A percentile compares a stretch with the other conserved stretches of the same genome.
Conservation (phyloP, 1,284 basidiomycete species). For the Mycena sp. region DNA sequence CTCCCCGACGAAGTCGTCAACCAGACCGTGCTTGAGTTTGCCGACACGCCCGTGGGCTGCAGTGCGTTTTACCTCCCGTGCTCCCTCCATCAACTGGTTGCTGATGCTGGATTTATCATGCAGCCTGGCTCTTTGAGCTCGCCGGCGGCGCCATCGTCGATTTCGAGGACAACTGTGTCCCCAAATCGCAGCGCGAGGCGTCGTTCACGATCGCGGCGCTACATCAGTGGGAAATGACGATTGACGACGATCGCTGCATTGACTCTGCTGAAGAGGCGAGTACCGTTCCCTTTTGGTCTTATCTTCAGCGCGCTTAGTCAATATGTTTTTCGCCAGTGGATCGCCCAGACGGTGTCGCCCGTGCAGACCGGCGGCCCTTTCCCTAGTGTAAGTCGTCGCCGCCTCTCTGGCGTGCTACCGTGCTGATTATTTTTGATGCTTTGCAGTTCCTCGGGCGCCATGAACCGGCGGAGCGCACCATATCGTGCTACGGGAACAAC, state of each 20-base stretch:
- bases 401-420: slow-evolving; percentile 10
- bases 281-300: slow-evolving; percentile 9
- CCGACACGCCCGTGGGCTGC: slow-evolving; percentile 85
- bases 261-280: slow-evolving; percentile 80
- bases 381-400: slow-evolving; percentile 74
- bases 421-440: slow-evolving; percentile 21
- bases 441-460: slow-evolving; percentile 80
- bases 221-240: slow-evolving; percentile 90
- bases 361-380: slow-evolving; percentile 81
- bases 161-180: slow-evolving; percentile 77
- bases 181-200: slow-evolving; percentile 79
- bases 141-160: slow-evolving; percentile 85
- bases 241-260: slow-evolving; percentile 82
- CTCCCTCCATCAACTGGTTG: not conserved
- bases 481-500: slow-evolving; percentile 76
- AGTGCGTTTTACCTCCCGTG: too few species aligned
- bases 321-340: slow-evolving; percentile 64
- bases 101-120: slow-evolving; percentile 10
- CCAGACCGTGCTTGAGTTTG: slow-evolving; percentile 83
- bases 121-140: slow-evolving; percentile 92
- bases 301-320: not conserved
- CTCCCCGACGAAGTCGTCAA: slow-evolving; percentile 89
- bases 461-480: slow-evolving; percentile 69
- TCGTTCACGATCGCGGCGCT: slow-evolving; percentile 88
- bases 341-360: slow-evolving; percentile 71